These are phyloP conservation scores for Paracamarosporium sp. DNA, from an alignment of 2,329 filamentous ascomycete genomes.

Conservation along the genomic window DNA sequence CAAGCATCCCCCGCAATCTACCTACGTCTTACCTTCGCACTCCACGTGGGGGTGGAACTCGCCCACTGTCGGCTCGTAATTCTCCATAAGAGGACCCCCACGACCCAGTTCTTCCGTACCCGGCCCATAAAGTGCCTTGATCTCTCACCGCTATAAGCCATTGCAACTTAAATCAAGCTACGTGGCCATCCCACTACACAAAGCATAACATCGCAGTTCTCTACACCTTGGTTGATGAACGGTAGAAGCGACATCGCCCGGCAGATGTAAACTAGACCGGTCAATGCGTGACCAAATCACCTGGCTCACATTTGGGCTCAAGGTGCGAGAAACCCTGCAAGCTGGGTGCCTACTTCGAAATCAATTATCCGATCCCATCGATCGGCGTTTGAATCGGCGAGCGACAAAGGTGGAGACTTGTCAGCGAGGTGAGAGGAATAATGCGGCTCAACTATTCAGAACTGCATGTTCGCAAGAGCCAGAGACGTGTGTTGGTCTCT, in stretches of 20 bases:
- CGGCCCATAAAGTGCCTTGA: background rate
- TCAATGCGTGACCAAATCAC: background rate
- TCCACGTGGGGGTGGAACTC: background rate
- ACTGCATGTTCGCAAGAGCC: background rate
- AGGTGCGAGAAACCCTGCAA: background rate
- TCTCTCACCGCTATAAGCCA: background rate
- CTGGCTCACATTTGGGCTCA: background rate
- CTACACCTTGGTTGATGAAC: background rate
- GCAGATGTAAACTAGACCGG: background rate
- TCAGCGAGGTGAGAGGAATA: background rate
- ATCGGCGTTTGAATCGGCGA: constrained; percentile 6
- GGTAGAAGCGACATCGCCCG: background rate
- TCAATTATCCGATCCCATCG: background rate
- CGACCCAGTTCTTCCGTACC: background rate
- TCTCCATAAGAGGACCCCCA: background rate
- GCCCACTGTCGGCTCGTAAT: constrained; percentile 9
- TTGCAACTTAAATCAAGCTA: background rate
- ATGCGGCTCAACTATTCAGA: constrained; percentile 5
- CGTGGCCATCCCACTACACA: background rate
- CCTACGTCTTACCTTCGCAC: background rate
- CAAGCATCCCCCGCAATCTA: background rate
- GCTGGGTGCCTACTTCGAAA: background rate
- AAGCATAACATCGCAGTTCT: background rate
- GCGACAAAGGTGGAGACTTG: background rate
- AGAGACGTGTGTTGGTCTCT: background rate